Conservation (phyloP, 192 early-diverging fungal genomes). For the Chytriomyces hyalinus region DNA sequence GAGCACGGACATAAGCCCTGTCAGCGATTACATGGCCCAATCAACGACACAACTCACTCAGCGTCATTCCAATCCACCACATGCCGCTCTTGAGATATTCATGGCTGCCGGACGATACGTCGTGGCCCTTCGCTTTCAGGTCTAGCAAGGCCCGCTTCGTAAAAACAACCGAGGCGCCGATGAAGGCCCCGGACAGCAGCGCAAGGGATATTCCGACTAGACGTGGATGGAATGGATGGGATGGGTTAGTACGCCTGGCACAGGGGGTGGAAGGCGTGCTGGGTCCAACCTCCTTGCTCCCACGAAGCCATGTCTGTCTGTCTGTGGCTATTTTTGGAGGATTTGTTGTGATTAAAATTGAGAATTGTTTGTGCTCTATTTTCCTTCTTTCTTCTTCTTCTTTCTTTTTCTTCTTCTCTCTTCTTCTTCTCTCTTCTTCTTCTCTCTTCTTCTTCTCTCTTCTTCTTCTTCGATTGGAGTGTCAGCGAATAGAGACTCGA, state of each 20-base stretch:
- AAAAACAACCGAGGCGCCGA: constrained; percentile 86
- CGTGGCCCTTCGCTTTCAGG: constrained; percentile 78
- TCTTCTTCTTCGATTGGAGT: too few relatives aligned
- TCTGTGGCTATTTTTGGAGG: not conserved
- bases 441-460: not conserved
- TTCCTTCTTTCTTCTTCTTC: too few relatives aligned
- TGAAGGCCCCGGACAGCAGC: constrained; percentile 80
- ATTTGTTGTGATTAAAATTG: not conserved
- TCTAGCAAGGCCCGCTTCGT: constrained; percentile 84
- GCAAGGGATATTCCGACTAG: constrained; percentile 87
- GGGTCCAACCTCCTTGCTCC: too few relatives aligned
- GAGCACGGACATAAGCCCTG: constrained; percentile 19
- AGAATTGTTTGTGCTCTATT: not conserved
- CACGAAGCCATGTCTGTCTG: too few relatives aligned
- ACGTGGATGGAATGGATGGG: not conserved
- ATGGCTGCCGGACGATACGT: constrained; percentile 66
- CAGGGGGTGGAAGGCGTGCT: too few relatives aligned
- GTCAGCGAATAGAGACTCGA: too few relatives aligned
- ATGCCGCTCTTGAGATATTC: constrained; percentile 82
- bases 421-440: not conserved
- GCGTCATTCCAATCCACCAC: constrained; percentile 91
- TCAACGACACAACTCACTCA: constrained; percentile 57
- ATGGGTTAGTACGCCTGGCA: too few relatives aligned
- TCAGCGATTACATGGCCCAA: not conserved
- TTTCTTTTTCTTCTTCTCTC: not conserved